phyloP scores from a whole-genome alignment of 495 filamentous ascomycete species.

The Penicillium ucsense region DNA sequence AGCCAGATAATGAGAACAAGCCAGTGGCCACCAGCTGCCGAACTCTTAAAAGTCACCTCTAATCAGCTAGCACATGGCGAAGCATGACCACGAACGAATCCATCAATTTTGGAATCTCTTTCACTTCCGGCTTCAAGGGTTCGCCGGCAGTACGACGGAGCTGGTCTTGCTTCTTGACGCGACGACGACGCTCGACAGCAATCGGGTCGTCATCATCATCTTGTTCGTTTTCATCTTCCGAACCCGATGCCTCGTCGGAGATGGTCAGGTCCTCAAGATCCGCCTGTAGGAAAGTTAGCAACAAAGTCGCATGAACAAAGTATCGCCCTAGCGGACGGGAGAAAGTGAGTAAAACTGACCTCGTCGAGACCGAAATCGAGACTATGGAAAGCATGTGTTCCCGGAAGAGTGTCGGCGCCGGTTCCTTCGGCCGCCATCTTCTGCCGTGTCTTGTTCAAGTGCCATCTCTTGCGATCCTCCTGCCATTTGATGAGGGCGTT shows the following conservation, averaged over 20 bases:
- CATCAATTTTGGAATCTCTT: slow-evolving; percentile 67
- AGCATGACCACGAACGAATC: slow-evolving; percentile 77
- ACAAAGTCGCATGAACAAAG: slow-evolving; percentile 2
- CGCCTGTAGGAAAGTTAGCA: slow-evolving; percentile 22
- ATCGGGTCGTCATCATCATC: slow-evolving; percentile 77
- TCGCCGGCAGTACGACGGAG: slow-evolving; percentile 79
- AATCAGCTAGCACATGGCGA: slow-evolving; percentile 75
- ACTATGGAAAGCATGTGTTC: slow-evolving; percentile 50
- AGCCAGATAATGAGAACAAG: no score
- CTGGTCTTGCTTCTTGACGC: slow-evolving; percentile 64
- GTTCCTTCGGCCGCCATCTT: slow-evolving; percentile 90
- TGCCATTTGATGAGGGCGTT: slow-evolving; percentile 86
- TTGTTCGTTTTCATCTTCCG: slow-evolving; percentile 61
- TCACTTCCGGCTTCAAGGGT: slow-evolving; percentile 72
- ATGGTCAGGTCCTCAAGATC: slow-evolving; percentile 77
- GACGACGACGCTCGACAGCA: slow-evolving; percentile 66
- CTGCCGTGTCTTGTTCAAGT: slow-evolving; percentile 91
- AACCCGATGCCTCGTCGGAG: slow-evolving; percentile 60
- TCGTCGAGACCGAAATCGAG: slow-evolving; percentile 85
- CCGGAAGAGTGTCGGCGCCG: slow-evolving; percentile 31
- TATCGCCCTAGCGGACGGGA: neutral
- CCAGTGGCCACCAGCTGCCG: no score
- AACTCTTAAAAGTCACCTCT: slow-evolving; percentile 4
- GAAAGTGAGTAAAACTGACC: slow-evolving; percentile 29
- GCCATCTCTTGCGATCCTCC: slow-evolving; percentile 89